phyloP scores from a whole-genome alignment of 805 yeast species.

The Lipomyces yamadae region DNA sequence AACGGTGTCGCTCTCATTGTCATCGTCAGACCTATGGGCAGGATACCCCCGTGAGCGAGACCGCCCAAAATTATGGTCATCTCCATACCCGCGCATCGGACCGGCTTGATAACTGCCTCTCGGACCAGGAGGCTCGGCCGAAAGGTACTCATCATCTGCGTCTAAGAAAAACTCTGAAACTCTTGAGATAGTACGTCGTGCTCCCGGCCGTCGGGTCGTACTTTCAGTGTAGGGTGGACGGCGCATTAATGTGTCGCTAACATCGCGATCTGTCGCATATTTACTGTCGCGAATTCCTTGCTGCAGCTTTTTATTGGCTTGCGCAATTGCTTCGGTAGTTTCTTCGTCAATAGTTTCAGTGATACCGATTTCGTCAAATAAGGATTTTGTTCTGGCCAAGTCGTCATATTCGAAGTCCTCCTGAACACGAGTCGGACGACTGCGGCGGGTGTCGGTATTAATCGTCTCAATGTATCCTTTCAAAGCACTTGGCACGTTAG shows the following conservation, averaged over 20 bases:
- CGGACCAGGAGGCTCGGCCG: background rate
- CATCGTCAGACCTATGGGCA: background rate
- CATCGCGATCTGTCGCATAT: slow-evolving; percentile 1
- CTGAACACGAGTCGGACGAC: slow-evolving; percentile 9
- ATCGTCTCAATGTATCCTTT: background rate
- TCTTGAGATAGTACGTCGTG: background rate
- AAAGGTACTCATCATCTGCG: background rate
- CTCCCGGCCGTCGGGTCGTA: background rate
- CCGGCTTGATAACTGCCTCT: background rate
- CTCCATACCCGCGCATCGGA: background rate
- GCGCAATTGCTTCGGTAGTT: slow-evolving; percentile 1
- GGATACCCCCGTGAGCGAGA: background rate
- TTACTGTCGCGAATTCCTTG: slow-evolving; percentile 2
- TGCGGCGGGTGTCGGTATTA: background rate
- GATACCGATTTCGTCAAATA: background rate
- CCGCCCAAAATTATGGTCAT: background rate
- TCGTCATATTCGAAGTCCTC: slow-evolving; percentile 15
- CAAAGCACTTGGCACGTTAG: slow-evolving; percentile 2
- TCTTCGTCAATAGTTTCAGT: slow-evolving; percentile 2
- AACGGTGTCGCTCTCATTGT: background rate
- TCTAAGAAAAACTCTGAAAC: slow-evolving; percentile 2
- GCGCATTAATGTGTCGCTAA: background rate
- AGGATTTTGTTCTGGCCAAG: background rate
- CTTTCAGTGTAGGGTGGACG: background rate
- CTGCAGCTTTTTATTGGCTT: background rate